Conservation (phyloP, 768 basidiomycete species). For the Thelephora ganbajun region DNA sequence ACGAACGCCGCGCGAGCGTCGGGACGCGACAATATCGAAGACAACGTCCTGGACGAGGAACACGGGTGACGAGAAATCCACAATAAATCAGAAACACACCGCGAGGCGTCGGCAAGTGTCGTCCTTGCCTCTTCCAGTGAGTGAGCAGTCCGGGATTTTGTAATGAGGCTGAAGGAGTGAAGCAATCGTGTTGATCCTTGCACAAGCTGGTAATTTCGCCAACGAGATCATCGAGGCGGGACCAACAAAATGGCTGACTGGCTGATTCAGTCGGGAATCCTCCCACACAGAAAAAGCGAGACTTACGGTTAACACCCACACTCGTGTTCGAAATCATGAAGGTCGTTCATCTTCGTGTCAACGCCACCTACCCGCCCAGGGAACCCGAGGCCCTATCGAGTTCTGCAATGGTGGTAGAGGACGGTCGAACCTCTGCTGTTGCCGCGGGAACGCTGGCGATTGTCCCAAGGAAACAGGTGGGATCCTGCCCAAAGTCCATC, state of each 20-base stretch:
- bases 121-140: no score
- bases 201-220: conserved; percentile 93
- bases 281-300: background rate
- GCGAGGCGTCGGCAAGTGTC: no score
- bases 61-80: no score
- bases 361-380: conserved; percentile 36
- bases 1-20: no score
- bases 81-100: no score
- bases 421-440: conserved; percentile 52
- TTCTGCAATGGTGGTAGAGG: conserved; percentile 61
- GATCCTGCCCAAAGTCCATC: conserved; percentile 36
- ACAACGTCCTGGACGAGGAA: no score
- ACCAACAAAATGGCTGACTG: conserved; percentile 94
- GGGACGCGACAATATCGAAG: no score
- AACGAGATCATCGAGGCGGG: conserved; percentile 86
- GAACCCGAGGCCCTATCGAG: conserved; percentile 61
- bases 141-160: no score
- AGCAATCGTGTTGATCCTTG: conserved; percentile 99
- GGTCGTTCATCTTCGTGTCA: conserved; percentile 76
- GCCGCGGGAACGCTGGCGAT: conserved; percentile 11
- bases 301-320: conserved; percentile 80
- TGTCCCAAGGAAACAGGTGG: conserved; percentile 1
- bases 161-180: no score
- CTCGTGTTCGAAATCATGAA: conserved; percentile 91
- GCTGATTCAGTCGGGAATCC: background rate